phyloP scores from a whole-genome alignment of 2,329 filamentous ascomycete genomes.

The Aureobasidium sp. region DNA sequence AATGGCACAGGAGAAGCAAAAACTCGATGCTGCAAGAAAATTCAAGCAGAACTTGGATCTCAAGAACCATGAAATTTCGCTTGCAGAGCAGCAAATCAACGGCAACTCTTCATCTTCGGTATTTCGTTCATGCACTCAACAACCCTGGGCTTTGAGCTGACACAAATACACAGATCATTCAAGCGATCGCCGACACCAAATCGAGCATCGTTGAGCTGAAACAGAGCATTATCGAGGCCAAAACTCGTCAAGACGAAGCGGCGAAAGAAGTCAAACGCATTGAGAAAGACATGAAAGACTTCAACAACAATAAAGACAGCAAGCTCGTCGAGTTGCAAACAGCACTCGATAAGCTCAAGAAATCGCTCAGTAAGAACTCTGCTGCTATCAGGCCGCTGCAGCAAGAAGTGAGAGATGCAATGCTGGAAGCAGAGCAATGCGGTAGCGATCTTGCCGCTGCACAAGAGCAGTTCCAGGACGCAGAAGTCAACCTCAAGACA shows the following conservation, averaged over 20 bases:
- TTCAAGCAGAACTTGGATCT: constrained; percentile 90
- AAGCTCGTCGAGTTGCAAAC: constrained; percentile 88
- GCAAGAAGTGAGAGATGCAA: constrained; percentile 80
- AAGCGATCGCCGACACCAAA: constrained; percentile 93
- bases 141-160: not conserved
- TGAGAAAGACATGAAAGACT: constrained; percentile 97
- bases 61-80: constrained; percentile 89
- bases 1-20: constrained; percentile 81
- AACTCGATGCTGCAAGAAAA: constrained; percentile 72
- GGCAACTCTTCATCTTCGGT: constrained; percentile 81
- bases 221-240: constrained; percentile 66
- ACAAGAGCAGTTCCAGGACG: constrained; percentile 81
- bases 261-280: constrained; percentile 81
- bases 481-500: constrained; percentile 64
- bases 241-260: constrained; percentile 71
- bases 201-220: constrained; percentile 72
- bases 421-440: constrained; percentile 81
- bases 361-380: constrained; percentile 64
- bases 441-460: constrained; percentile 78
- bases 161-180: constrained; percentile 60
- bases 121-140: constrained; percentile 17
- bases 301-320: constrained; percentile 92
- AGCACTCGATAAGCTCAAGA: constrained; percentile 74
- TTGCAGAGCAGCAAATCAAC: constrained; percentile 90
- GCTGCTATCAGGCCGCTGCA: constrained; percentile 78